Base-by-base conservation (phyloP, 2,329 filamentous ascomycete species). In the Colletotrichum melonis region DNA sequence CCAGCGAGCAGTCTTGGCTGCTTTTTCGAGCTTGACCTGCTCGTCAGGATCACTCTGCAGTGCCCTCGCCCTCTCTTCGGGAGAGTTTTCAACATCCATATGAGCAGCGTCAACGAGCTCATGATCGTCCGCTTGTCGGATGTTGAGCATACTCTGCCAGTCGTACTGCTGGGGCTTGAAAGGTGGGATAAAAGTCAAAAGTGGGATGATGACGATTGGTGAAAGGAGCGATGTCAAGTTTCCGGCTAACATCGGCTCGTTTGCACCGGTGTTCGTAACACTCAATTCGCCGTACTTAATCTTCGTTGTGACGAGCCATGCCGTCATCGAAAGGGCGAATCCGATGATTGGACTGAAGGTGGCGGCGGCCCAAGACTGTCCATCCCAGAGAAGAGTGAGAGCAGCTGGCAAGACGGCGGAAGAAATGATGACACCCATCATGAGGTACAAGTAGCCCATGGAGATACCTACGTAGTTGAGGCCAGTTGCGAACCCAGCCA, bases 351-450 rank as follows among this genome's bases (percentile, higher is more conserved):
- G 93, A 0, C 91, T 91, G 22, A 92, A 85, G 1, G 91, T 90
- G 0, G 93, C 94, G 1, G 94, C 93, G 80, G 75, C 73, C 75
- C 75, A 76, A 3, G 75, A 75, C 80, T 95, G 93, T 1, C 91
- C 89, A 63, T 88, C 88, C 93, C 93, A 96, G 75, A 94, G 86
- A 0, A 97, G 87, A 0, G 93, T 92, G 74, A 96, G 84, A 0
- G 93, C 91, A 0, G 93, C 92, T 0, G 94, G 94, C 22, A 96
- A 86, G 3, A 95, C 93, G 2, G 93, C 94, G 0, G 92, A 90
- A 1, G 91, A 93, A 78, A 96, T 94, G 77, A 96, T 94, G 66
- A 93, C 92, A 8, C 94, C 94, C 94, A 96, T 96, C 79, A 96
- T 88, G 7, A 96, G 85, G 79, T 95, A 95, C 2, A 95, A 86